Percentiles rank a stretch among this genome's conserved stretches.
These are phyloP conservation scores for Blastocladiella emersonii DNA, from an alignment of 371 early-diverging fungal species.

Conservation along the genomic window DNA sequence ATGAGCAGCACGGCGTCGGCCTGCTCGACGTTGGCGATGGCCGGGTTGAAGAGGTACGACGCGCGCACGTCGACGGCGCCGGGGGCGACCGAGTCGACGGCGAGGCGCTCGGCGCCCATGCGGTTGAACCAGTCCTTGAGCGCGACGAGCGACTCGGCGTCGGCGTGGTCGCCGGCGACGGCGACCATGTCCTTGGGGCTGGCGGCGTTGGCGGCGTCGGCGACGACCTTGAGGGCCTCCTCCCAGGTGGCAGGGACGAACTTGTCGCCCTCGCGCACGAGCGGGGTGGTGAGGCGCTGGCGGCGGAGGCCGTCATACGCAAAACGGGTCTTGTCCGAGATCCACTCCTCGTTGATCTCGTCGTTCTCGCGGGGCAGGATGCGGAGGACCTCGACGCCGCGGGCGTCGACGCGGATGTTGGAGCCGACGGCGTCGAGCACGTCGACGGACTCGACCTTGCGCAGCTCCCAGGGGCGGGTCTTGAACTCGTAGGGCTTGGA, in stretches of 20 bases:
- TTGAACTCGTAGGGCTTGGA: constrained; percentile 91
- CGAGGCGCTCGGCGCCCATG: constrained; percentile 67
- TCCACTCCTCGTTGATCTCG: constrained; percentile 96
- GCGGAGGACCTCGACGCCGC: constrained; percentile 93
- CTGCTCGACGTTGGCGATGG: constrained; percentile 74
- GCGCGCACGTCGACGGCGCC: constrained; percentile 56
- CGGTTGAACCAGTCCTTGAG: constrained; percentile 87
- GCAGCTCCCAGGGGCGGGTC: constrained; percentile 93
- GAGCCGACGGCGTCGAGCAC: constrained; percentile 87
- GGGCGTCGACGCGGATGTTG: constrained; percentile 90
- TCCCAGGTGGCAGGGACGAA: constrained; percentile 79
- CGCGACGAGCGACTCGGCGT: constrained; percentile 62
- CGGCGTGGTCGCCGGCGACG: constrained; percentile 86
- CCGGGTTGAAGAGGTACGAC: constrained; percentile 74
- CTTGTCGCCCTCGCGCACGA: constrained; percentile 67
- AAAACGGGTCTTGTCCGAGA: constrained; percentile 93
- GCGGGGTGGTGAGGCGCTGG: constrained; percentile 83
- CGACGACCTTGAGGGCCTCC: constrained; percentile 65
- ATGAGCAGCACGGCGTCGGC: constrained; percentile 83
- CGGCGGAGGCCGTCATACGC: constrained; percentile 89
- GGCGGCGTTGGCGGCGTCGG: constrained; percentile 30
- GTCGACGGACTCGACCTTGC: constrained; percentile 89
- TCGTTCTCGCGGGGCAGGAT: constrained; percentile 89
- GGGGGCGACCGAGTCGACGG: constrained; percentile 41
- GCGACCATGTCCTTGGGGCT: constrained; percentile 43